Evolutionary conservation across 371 early-diverging fungal genomes (phyloP).

Genomic region (Haplosporangium sp.): DNA sequence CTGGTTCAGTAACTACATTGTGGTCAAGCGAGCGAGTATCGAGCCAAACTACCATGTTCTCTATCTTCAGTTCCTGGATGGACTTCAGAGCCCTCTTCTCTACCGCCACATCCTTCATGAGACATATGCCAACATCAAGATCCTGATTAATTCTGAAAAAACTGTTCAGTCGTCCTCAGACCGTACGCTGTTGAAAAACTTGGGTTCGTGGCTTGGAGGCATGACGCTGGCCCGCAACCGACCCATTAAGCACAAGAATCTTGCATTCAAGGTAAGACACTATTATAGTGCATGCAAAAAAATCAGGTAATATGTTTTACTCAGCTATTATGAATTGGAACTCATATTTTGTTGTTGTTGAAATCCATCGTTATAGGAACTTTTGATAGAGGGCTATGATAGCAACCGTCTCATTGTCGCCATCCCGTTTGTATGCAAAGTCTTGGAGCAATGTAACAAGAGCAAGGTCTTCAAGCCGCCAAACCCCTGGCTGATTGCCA

Average conservation of each 20-base stretch:
- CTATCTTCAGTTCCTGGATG: constrained; percentile 84
- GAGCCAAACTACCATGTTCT: constrained; percentile 96
- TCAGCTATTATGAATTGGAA: neutral
- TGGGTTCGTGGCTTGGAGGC: constrained; percentile 98
- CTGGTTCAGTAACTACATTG: constrained; percentile 94
- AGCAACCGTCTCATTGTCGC: constrained; percentile 90
- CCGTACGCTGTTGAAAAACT: constrained; percentile 89
- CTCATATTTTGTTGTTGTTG: neutral
- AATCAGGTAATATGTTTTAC: too few relatives aligned
- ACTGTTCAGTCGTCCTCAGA: constrained; percentile 92
- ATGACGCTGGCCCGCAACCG: constrained; percentile 93
- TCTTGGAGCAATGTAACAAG: constrained; percentile 87
- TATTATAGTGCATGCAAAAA: too few relatives aligned
- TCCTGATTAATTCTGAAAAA: constrained; percentile 92
- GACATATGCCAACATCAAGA: constrained; percentile 87
- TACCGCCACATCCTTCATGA: constrained; percentile 85
- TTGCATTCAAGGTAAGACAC: constrained; percentile 85
- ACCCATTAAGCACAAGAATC: constrained; percentile 93
- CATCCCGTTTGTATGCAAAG: constrained; percentile 98
- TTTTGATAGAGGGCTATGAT: constrained; percentile 92
- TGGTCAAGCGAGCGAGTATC: constrained; percentile 93
- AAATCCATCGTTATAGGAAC: constrained; percentile 61
- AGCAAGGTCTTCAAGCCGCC: constrained; percentile 94
- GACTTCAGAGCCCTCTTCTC: constrained; percentile 70
- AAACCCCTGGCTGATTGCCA: constrained; percentile 98